These are phyloP conservation scores for Zea mays DNA, from an alignment of 176 grass and related monocot species.

Conservation along the genomic window Zm-B73-REFERENCE-NAM-5.0 NC_050097.1:183592001-183592500, in stretches of 20 bases:
- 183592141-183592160: neutral
- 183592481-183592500: neutral
- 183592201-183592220: neutral
- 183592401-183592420: neutral
- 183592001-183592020: constrained; percentile 16
- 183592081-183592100: constrained; percentile 14
- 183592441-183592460: neutral
- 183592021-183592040: neutral
- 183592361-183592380: constrained; percentile 11
- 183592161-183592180: constrained; percentile 22
- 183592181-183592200: neutral
- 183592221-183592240: neutral
- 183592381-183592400: constrained; percentile 2
- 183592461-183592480: constrained; percentile 6
- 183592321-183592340: constrained; percentile 1
- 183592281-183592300: neutral
- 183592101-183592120: neutral
- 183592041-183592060: neutral
- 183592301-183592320: constrained; percentile 19
- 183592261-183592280: constrained; percentile 1
- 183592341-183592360: neutral
- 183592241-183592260: neutral
- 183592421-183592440: neutral
- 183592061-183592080: neutral
- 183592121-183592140: neutral